These are phyloP conservation scores for Didymellaceae sp. DNA, from an alignment of 2,329 filamentous ascomycete species.

Conservation along the genomic window DNA sequence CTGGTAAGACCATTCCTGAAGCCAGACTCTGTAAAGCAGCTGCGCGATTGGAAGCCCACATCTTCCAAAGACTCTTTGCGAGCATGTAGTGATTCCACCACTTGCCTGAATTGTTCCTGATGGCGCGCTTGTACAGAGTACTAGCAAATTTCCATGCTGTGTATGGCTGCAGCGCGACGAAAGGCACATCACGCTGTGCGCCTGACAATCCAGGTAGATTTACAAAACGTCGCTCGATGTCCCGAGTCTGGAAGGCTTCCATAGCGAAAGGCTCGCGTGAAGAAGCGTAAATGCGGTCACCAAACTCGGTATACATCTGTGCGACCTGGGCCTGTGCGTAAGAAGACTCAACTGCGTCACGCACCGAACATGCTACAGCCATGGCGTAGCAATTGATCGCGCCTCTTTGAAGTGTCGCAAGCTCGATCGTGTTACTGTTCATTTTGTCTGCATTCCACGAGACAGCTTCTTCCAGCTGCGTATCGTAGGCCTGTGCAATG, in stretches of 20 bases:
- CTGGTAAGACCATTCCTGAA: slow-evolving; percentile 34
- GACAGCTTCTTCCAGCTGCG: slow-evolving; percentile 84
- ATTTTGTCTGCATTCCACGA: slow-evolving; percentile 91
- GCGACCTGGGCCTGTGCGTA: slow-evolving; percentile 65
- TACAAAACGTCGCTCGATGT: slow-evolving; percentile 67
- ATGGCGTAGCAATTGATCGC: slow-evolving; percentile 81
- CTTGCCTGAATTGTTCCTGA: slow-evolving; percentile 63
- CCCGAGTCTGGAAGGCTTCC: slow-evolving; percentile 66
- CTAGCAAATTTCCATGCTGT: slow-evolving; percentile 70
- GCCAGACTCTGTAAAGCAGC: slow-evolving; percentile 43
- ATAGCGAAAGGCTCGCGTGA: slow-evolving; percentile 72
- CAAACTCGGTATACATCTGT: slow-evolving; percentile 73
- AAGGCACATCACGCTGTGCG: slow-evolving; percentile 65
- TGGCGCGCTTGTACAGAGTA: slow-evolving; percentile 65
- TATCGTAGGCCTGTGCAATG: slow-evolving; percentile 84
- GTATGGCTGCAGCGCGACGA: slow-evolving; percentile 64
- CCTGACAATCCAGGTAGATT: slow-evolving; percentile 55
- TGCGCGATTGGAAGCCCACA: slow-evolving; percentile 60
- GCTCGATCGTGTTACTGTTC: slow-evolving; percentile 78
- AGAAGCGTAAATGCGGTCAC: slow-evolving; percentile 71
- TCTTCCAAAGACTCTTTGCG: slow-evolving; percentile 76
- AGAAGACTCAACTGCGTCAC: slow-evolving; percentile 50
- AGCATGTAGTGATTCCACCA: slow-evolving; percentile 75
- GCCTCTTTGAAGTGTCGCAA: slow-evolving; percentile 76
- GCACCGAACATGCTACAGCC: slow-evolving; percentile 68